Evolutionary conservation across 805 yeast species (phyloP).

Genomic region (Tetrapisispora nanseiensis): DNA sequence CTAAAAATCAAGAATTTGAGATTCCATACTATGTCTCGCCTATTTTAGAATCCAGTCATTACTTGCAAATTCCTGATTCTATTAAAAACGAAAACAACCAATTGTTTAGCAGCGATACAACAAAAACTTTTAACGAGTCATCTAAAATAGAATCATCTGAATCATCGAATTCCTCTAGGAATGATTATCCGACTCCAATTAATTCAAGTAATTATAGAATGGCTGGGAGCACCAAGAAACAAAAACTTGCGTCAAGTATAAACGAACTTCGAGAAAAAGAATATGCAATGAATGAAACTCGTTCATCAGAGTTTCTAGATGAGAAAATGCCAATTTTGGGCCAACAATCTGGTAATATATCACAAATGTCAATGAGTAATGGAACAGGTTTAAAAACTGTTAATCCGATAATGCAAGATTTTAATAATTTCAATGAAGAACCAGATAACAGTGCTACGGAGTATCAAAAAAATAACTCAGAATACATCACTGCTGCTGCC

Average conservation of each 20-base stretch:
- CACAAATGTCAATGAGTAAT: neutral
- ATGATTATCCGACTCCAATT: neutral
- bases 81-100: neutral
- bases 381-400: neutral
- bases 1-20: neutral
- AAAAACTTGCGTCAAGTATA: neutral
- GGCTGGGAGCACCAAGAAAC: neutral
- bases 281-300: neutral
- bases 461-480: neutral
- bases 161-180: neutral
- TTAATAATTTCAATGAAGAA: neutral
- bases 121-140: too few species aligned
- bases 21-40: slow-evolving; percentile 1
- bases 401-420: neutral
- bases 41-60: neutral
- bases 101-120: too few species aligned
- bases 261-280: neutral
- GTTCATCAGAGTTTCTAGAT: neutral
- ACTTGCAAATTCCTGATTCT: neutral
- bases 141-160: neutral
- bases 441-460: neutral
- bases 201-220: neutral
- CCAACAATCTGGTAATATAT: neutral
- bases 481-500: slow-evolving; percentile 1
- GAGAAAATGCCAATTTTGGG: neutral